Percentiles rank a stretch among this genome's conserved stretches.
These are phyloP conservation scores for Pochonia chlamydosporia DNA, from an alignment of 2,329 filamentous ascomycete genomes.

Conservation along the genomic window DNA sequence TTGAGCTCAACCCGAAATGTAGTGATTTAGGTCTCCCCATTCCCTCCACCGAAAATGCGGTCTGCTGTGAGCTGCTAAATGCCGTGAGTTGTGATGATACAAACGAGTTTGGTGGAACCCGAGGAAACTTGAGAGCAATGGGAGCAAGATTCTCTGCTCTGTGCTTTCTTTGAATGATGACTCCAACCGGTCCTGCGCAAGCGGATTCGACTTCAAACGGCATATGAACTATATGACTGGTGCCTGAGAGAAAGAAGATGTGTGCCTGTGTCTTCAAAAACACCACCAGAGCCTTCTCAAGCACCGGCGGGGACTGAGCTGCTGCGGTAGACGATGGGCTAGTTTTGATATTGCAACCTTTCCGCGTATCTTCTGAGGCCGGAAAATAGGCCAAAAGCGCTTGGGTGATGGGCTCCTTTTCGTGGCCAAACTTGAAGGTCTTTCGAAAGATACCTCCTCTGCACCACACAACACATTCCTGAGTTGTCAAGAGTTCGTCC, in stretches of 20 bases:
- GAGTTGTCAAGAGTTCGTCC: slow-evolving; percentile 76
- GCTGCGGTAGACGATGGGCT: slow-evolving; percentile 4
- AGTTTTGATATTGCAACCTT: not conserved
- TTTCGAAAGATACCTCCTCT: slow-evolving; percentile 79
- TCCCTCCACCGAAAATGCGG: slow-evolving; percentile 51
- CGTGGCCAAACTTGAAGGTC: slow-evolving; percentile 77
- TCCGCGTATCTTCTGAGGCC: slow-evolving; percentile 35
- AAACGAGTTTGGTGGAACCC: slow-evolving; percentile 78
- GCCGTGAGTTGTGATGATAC: slow-evolving; percentile 61
- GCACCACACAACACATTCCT: slow-evolving; percentile 79
- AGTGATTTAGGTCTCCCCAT: slow-evolving; percentile 50
- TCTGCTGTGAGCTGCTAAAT: slow-evolving; percentile 43
- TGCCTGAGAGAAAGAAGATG: slow-evolving; percentile 83
- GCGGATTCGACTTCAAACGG: slow-evolving; percentile 91
- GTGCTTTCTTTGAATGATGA: slow-evolving; percentile 80
- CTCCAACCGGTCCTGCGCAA: slow-evolving; percentile 73
- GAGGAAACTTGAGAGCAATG: slow-evolving; percentile 49
- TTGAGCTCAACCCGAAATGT: slow-evolving; percentile 45
- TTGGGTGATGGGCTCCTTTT: slow-evolving; percentile 81
- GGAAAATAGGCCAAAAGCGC: slow-evolving; percentile 82
- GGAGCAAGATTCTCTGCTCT: slow-evolving; percentile 43
- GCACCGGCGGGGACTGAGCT: slow-evolving; percentile 14
- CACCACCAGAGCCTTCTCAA: slow-evolving; percentile 73
- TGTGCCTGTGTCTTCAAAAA: slow-evolving; percentile 91
- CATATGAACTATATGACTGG: slow-evolving; percentile 84